phyloP scores from a whole-genome alignment of 331 rosid species.

The Arachis monticola region DNA sequence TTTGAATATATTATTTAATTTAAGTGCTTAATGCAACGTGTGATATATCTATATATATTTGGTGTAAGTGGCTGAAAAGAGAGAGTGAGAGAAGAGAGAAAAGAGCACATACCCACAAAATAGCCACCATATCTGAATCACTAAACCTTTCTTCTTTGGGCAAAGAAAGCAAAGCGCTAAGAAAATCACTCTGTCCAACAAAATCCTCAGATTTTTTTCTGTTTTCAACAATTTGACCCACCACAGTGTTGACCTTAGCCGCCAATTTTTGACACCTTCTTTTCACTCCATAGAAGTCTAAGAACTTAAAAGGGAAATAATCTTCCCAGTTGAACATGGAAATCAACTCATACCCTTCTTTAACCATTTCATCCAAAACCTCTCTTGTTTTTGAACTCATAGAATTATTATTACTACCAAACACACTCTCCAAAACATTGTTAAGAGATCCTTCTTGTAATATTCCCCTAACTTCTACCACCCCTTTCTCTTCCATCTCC shows the following conservation, averaged over 20 bases:
- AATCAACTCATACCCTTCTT: slow-evolving; percentile 69
- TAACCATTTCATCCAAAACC: slow-evolving; percentile 52
- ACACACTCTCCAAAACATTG: slow-evolving; percentile 69
- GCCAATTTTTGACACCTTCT: slow-evolving; percentile 62
- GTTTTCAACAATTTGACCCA: slow-evolving; percentile 56
- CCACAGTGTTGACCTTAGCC: slow-evolving; percentile 47
- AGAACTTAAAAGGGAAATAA: slow-evolving; percentile 54
- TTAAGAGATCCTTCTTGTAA: slow-evolving; percentile 60
- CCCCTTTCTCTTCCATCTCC: slow-evolving; percentile 50
- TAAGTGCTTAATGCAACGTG: slow-evolving; percentile 3
- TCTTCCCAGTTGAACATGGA: slow-evolving; percentile 64
- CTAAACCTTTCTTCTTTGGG: slow-evolving; percentile 56
- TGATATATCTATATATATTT: background rate
- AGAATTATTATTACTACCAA: slow-evolving; percentile 45
- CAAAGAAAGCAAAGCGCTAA: slow-evolving; percentile 55
- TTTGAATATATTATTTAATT: too few relatives aligned
- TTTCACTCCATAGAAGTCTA: slow-evolving; percentile 68
- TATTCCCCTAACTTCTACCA: slow-evolving; percentile 51
- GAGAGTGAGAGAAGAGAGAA: background rate
- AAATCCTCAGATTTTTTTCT: slow-evolving; percentile 40
- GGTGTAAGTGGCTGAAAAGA: background rate
- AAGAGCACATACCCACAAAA: slow-evolving; percentile 61
- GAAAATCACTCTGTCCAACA: slow-evolving; percentile 54
- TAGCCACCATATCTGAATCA: slow-evolving; percentile 63
- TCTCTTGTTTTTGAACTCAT: slow-evolving; percentile 27